Percentiles rank a stretch among this genome's conserved stretches.
These are phyloP conservation scores for Panellus pusillus DNA, from an alignment of 768 basidiomycete species.

Conservation along the genomic window DNA sequence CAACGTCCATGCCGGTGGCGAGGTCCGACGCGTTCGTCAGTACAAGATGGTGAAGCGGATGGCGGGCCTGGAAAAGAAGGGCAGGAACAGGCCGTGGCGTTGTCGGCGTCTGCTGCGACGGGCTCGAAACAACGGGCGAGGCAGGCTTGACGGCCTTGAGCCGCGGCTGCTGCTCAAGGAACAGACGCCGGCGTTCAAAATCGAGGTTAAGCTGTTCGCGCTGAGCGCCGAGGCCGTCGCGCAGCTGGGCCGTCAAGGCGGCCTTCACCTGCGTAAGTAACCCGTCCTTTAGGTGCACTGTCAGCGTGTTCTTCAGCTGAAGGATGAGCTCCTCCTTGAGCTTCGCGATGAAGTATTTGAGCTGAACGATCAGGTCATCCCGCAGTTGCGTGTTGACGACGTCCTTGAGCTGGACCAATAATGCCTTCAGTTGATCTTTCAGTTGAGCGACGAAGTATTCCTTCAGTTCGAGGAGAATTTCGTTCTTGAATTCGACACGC, in stretches of 20 bases:
- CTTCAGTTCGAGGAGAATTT: conserved; percentile 14
- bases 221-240: conserved; percentile 21
- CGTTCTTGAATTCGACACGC: conserved; percentile 20
- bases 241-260: conserved; percentile 19
- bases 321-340: conserved; percentile 21
- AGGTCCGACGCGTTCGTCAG: conserved; percentile 1
- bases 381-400: conserved; percentile 19
- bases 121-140: conserved; percentile 9
- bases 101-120: conserved; percentile 10
- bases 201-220: conserved; percentile 22
- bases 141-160: conserved; percentile 10
- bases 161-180: conserved; percentile 20
- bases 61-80: conserved; percentile 18
- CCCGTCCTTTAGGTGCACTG: conserved; percentile 22
- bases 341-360: conserved; percentile 23
- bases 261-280: conserved; percentile 20
- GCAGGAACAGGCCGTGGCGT: conserved; percentile 10
- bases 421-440: conserved; percentile 14
- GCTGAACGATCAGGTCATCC: conserved; percentile 18
- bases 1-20: conserved; percentile 15
- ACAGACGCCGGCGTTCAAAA: conserved; percentile 20
- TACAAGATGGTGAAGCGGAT: conserved; percentile 22
- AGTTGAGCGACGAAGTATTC: conserved; percentile 18
- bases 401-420: conserved; percentile 15
- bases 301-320: conserved; percentile 20